phyloP scores from a whole-genome alignment of 805 yeast genomes.

The Wickerhamomyces chaumierensis region DNA sequence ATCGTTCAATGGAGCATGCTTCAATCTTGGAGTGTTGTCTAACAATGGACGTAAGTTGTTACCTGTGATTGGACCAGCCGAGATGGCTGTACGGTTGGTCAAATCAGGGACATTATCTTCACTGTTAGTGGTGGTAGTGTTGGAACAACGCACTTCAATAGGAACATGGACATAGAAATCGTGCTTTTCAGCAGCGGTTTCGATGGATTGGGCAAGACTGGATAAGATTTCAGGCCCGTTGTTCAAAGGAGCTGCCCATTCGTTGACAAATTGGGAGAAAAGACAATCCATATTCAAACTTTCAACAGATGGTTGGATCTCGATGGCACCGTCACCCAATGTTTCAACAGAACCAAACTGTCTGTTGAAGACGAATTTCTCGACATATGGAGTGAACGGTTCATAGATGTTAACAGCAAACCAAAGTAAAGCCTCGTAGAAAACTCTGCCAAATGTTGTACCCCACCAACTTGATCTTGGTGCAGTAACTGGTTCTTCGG shows the following conservation, averaged over 20 bases:
- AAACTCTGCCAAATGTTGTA: slow-evolving; percentile 60
- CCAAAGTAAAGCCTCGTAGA: slow-evolving; percentile 75
- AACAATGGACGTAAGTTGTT: slow-evolving; percentile 71
- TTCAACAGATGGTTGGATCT: slow-evolving; percentile 72
- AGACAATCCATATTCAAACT: slow-evolving; percentile 94
- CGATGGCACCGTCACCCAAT: slow-evolving; percentile 43
- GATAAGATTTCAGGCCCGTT: slow-evolving; percentile 65
- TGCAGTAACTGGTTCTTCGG: slow-evolving; percentile 47
- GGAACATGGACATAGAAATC: slow-evolving; percentile 90
- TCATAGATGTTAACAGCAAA: slow-evolving; percentile 65
- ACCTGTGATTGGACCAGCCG: slow-evolving; percentile 77
- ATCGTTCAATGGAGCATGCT: slow-evolving; percentile 35
- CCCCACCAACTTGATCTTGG: slow-evolving; percentile 83
- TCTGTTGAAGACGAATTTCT: slow-evolving; percentile 71
- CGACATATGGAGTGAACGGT: slow-evolving; percentile 72
- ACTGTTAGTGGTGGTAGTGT: slow-evolving; percentile 39
- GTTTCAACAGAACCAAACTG: slow-evolving; percentile 76
- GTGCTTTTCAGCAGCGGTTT: slow-evolving; percentile 44
- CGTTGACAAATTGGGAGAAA: slow-evolving; percentile 88
- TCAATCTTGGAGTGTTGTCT: slow-evolving; percentile 67
- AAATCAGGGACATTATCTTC: slow-evolving; percentile 33
- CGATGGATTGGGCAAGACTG: slow-evolving; percentile 50
- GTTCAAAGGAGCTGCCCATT: slow-evolving; percentile 89
- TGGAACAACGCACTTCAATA: slow-evolving; percentile 87
- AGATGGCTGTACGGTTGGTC: slow-evolving; percentile 33